Base-by-base conservation (phyloP, 164 flowering plant genomes). In the Stephania yunnanensis region DNA sequence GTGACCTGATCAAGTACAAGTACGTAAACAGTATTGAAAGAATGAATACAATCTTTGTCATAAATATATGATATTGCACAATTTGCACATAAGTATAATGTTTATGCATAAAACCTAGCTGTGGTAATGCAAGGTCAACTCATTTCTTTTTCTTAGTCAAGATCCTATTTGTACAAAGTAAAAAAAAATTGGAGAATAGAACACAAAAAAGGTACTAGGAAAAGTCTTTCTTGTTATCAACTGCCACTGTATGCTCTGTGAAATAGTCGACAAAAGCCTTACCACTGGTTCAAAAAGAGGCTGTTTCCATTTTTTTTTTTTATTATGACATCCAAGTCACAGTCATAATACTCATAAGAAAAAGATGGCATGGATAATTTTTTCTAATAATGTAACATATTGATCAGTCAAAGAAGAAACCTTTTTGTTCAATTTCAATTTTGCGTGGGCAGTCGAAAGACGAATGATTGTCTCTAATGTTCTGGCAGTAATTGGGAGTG, bases 401-500 rank as follows among this genome's bases (percentile, higher is more conserved):
- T 52, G 65, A 69, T 52, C 0, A 72, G 31, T 36, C 45, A 74
- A 68, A 61, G n/a, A 15, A 67, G 20, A 17, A 82, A 96, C 99
- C 97, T 91, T 81, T 79, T 85, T 87, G 79, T 90, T 89, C 86
- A 93, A 82, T 83, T 87, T 95, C 82, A 95, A 71, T 81, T 93
- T 95, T 73, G 99, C 99, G 88, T 95, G 99, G 71, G 99, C 97
- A 80, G 98, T 95, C 73, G 98, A 95, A 15, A 95, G 94, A 71
- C 98, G 92, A 58, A 95, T 95, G 3, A 95, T 95, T 68, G 99
- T 95, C 86, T 95, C 99, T 46, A 95, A 81, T 61, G 98, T 92
- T 82, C 99, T 89, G 68, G 98, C 98, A 78, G 99, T 95, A 22
- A 95, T 95, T 74, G 99, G 99, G 79, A 96, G 94, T 42, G 99